Base-by-base conservation (phyloP, 1,139 yeast genomes). In the Geotrichum australiense region DNA sequence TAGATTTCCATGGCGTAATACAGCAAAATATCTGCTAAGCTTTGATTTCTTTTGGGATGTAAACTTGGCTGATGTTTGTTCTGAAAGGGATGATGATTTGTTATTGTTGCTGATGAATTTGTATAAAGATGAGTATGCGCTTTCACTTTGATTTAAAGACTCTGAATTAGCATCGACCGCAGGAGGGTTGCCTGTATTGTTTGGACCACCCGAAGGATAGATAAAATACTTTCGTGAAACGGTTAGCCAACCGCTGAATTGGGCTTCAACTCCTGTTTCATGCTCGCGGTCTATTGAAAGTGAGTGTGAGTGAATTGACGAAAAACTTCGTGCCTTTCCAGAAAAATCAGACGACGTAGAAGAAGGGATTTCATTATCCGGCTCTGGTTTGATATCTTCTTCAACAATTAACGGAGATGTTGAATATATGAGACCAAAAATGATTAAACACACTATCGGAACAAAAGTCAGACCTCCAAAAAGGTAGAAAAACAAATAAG, bases 381-480 rank as follows among this genome's bases (percentile, higher is more conserved):
- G 14, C 24, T 14, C 22, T 31, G 25, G 18, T 14, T 27, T 21
- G 19, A 19, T 6, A 16, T 19, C 22, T 10, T 7, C n/a, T n/a
- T n/a, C n/a, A 11, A 31, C 44, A 19, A 36, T 26, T 18, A 19
- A 36, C n/a, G 6, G 31, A 27, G 31, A 20, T 29, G n/a, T n/a
- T n/a, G n/a, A n/a, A n/a, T n/a, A n/a, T n/a, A n/a, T n/a, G n/a
- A n/a, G n/a, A n/a, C n/a, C n/a, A 27, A 48, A 54, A 39, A 73
- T 51, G 0, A 60, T 51, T 1, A 68, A 28, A 0, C 74, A 38
- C 2, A 74, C 46, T 25, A 78, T 48, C 0, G 95, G 95, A 15
- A 85, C 57, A 49, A 87, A 74, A 0, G 96, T 84, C 5, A 87
- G 34, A 0, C 96, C 96, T 4, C 96, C 96, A 3, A 83, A 40